Evolutionary conservation across 1,284 basidiomycete genomes (phyloP).

Genomic region (Rhodofomes roseus): DNA sequence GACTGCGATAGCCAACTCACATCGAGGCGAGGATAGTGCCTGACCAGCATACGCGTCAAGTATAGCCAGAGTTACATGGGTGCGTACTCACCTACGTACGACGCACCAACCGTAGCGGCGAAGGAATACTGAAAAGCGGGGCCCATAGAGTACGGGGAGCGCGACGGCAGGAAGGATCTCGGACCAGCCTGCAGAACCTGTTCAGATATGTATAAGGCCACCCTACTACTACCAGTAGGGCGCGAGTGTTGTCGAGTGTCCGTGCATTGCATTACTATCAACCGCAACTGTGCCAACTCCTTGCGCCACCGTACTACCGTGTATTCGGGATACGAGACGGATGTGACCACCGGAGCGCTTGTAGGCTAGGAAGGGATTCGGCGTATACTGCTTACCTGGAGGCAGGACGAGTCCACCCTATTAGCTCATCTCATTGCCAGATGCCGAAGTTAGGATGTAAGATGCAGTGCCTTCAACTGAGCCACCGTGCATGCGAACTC

Average conservation of each 20-base stretch:
- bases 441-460: too few species aligned
- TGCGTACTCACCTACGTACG: not conserved
- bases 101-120: not conserved
- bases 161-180: not conserved
- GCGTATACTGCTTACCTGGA: too few species aligned
- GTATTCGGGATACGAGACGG: too few species aligned
- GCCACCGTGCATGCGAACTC: too few species aligned
- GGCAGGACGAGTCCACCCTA: too few species aligned
- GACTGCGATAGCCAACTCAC: not conserved
- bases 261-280: not conserved
- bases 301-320: not conserved
- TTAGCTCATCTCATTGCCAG: too few species aligned
- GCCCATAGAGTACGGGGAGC: not conserved
- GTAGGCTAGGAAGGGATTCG: too few species aligned
- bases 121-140: not conserved
- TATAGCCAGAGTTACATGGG: too few species aligned
- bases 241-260: not conserved
- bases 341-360: too few species aligned
- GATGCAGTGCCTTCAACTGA: too few species aligned
- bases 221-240: too few species aligned
- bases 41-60: not conserved
- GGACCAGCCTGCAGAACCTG: not conserved
- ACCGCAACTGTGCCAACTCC: not conserved
- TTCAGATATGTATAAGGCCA: not conserved
- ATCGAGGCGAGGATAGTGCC: not conserved